Evolutionary conservation across 371 early-diverging fungal genomes (phyloP).

Genomic region (Mortierella sp.): DNA sequence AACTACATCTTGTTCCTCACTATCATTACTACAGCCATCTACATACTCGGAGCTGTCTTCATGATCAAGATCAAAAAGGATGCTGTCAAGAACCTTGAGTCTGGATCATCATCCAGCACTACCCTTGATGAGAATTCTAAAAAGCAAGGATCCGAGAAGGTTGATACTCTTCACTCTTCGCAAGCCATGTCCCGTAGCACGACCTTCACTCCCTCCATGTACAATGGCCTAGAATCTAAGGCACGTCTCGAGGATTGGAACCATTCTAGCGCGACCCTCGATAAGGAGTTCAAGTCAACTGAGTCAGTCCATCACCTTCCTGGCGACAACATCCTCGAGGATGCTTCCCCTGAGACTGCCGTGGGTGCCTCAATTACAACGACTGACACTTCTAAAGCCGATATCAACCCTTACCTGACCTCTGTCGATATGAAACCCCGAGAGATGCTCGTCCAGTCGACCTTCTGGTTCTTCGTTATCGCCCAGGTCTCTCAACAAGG

Average conservation of each 20-base stretch:
- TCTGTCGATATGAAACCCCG: slow-evolving; percentile 50
- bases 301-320: slow-evolving; percentile 20
- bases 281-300: slow-evolving; percentile 20
- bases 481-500: slow-evolving; percentile 54
- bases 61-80: slow-evolving; percentile 51
- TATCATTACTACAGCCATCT: slow-evolving; percentile 48
- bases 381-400: slow-evolving; percentile 10
- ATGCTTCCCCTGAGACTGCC: slow-evolving; percentile 9
- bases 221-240: slow-evolving; percentile 20
- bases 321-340: slow-evolving; percentile 37
- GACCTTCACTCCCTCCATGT: slow-evolving; percentile 48
- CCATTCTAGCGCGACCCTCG: slow-evolving; percentile 37
- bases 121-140: slow-evolving; percentile 15
- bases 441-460: slow-evolving; percentile 37
- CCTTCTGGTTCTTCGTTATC: slow-evolving; percentile 56
- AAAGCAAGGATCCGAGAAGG: slow-evolving; percentile 10
- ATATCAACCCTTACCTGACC: slow-evolving; percentile 47
- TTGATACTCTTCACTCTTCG: not conserved
- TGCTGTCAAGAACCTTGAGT: slow-evolving; percentile 22
- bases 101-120: slow-evolving; percentile 27
- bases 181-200: slow-evolving; percentile 43
- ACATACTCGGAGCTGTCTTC: slow-evolving; percentile 42
- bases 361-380: slow-evolving; percentile 13
- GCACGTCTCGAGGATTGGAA: slow-evolving; percentile 31
- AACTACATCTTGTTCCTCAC: slow-evolving; percentile 48